Evolutionary conservation across 768 basidiomycete genomes (phyloP).

Genomic region (Daedaleopsis nitida): DNA sequence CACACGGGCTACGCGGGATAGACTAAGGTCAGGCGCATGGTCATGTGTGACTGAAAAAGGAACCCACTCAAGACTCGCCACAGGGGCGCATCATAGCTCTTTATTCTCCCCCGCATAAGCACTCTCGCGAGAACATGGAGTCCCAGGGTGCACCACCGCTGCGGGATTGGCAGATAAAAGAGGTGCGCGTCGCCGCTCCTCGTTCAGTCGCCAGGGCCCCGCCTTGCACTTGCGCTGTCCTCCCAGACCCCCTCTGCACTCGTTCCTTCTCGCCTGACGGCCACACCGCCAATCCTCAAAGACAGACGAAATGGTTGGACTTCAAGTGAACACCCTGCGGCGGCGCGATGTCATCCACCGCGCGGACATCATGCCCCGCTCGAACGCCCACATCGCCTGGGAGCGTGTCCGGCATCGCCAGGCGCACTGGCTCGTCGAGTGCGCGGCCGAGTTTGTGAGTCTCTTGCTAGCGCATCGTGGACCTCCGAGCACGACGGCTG

Average conservation of each 20-base stretch:
- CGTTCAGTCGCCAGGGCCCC: not conserved
- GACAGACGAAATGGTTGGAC: not conserved
- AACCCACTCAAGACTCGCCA: not conserved
- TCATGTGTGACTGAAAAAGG: too few relatives aligned
- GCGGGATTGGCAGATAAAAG: too few relatives aligned
- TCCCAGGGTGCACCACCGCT: not conserved
- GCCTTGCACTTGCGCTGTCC: not conserved
- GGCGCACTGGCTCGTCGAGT: slow-evolving; percentile 34
- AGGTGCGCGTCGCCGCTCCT: too few relatives aligned
- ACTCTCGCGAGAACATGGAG: not conserved
- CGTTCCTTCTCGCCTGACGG: too few relatives aligned
- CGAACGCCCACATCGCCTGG: slow-evolving; percentile 22
- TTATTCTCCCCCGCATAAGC: not conserved
- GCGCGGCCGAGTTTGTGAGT: slow-evolving; percentile 34
- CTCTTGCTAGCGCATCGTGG: not conserved
- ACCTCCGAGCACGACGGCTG: not conserved
- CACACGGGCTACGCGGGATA: too few relatives aligned
- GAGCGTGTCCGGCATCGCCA: slow-evolving; percentile 32
- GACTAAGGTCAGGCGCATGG: too few relatives aligned
- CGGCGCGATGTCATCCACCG: slow-evolving; percentile 25
- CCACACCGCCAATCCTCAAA: not conserved
- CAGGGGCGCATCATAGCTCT: slow-evolving; percentile 5
- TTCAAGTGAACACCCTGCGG: slow-evolving; percentile 19
- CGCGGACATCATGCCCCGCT: slow-evolving; percentile 27
- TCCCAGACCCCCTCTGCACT: too few relatives aligned